These are phyloP conservation scores for Magnolia changhungtana DNA, from an alignment of 164 flowering plant genomes.

Conservation along the genomic window DNA sequence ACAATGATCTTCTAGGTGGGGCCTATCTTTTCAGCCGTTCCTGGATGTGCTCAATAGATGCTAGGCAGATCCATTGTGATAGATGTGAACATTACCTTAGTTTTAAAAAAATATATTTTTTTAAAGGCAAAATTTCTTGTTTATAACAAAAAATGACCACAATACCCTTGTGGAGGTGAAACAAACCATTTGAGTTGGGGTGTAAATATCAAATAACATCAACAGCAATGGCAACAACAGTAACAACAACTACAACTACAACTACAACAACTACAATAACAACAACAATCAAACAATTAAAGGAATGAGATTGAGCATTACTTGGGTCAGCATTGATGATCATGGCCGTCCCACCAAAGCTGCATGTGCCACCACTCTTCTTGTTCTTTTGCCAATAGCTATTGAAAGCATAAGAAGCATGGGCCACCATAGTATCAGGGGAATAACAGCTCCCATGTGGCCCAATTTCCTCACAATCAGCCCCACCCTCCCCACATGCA, in stretches of 20 bases:
- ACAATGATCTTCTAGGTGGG: neutral
- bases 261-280: neutral
- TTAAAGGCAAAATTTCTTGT: neutral
- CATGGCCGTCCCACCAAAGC: conserved; percentile 93
- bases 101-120: too few relatives aligned
- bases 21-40: neutral
- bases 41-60: neutral
- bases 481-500: conserved; percentile 92
- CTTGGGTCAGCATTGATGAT: conserved; percentile 82
- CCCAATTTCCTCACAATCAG: conserved; percentile 64
- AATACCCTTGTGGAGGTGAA: too few relatives aligned
- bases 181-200: neutral
- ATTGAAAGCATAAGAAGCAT: conserved; percentile 94
- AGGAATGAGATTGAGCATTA: conserved; percentile 23
- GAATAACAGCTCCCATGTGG: conserved; percentile 68
- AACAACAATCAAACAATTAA: neutral
- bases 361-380: conserved; percentile 73
- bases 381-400: conserved; percentile 90
- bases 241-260: neutral
- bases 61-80: too few relatives aligned
- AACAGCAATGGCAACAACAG: neutral
- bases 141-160: neutral
- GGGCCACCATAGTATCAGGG: conserved; percentile 69
- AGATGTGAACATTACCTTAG: too few relatives aligned
- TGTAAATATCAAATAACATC: neutral